Evolutionary conservation across 208 protist species (phyloP).

Genomic region (Leishmania tropica): DNA sequence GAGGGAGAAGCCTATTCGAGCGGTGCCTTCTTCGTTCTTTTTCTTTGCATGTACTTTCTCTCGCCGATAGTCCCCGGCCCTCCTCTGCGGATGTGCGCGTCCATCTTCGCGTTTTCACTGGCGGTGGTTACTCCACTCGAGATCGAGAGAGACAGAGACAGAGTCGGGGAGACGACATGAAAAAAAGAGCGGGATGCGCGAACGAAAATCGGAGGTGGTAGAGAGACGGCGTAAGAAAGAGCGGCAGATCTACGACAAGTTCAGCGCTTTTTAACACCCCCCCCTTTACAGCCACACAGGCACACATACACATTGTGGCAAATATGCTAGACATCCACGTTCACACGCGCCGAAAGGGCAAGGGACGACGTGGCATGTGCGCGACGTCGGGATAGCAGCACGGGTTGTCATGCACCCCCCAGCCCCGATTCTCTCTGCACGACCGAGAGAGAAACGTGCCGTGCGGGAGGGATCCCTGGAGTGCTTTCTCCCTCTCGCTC

Average conservation of each 20-base stretch:
- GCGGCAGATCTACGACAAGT: not conserved
- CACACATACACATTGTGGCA: not conserved
- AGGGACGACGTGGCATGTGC: not conserved
- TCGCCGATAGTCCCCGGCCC: not conserved
- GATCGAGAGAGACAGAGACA: not conserved
- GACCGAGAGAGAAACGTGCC: not conserved
- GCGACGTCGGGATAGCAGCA: not conserved
- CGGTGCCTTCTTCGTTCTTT: not conserved
- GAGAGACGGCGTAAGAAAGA: not conserved
- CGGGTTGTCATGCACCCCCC: not conserved
- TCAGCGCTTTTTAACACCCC: not conserved
- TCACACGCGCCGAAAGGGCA: not conserved
- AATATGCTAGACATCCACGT: not conserved
- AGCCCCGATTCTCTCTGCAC: not conserved
- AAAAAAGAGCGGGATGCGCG: not conserved
- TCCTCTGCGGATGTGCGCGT: not conserved
- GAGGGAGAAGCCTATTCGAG: not conserved
- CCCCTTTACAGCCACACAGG: not conserved
- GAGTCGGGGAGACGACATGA: not conserved
- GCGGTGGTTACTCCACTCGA: not conserved
- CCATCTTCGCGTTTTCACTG: not conserved
- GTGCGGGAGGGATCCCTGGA: not conserved
- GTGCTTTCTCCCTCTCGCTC: not conserved
- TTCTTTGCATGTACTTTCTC: not conserved
- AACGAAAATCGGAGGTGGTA: not conserved